phyloP scores from a whole-genome alignment of 2,329 filamentous ascomycete species.

The Alternaria gaisen region DNA sequence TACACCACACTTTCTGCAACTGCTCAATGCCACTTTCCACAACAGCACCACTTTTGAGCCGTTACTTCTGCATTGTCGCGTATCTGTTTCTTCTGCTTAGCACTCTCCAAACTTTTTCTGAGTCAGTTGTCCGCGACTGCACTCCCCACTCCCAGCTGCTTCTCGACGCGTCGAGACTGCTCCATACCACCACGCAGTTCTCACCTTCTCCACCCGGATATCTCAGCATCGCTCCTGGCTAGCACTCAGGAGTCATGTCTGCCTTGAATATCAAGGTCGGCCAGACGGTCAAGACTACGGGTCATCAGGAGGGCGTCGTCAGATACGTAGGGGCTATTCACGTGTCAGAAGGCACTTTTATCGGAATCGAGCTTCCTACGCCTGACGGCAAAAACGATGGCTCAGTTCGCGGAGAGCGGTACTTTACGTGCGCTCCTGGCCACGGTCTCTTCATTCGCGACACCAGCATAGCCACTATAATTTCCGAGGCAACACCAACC shows the following conservation, averaged over 20 bases:
- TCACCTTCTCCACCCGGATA: conserved; percentile 5
- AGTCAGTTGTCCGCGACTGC: conserved; percentile 17
- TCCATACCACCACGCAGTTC: conserved; percentile 3
- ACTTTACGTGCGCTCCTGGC: conserved; percentile 79
- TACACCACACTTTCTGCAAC: conserved; percentile 15
- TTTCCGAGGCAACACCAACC: conserved; percentile 55
- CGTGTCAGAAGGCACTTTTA: conserved; percentile 87
- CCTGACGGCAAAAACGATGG: conserved; percentile 92
- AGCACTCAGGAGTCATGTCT: conserved; percentile 30
- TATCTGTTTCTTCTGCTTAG: conserved; percentile 18
- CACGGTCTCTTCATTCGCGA: conserved; percentile 89
- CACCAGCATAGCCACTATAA: conserved; percentile 67
- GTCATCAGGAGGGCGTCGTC: conserved; percentile 79
- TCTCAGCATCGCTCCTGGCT: conserved; percentile 3
- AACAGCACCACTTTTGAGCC: conserved; percentile 7
- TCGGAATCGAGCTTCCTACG: conserved; percentile 87
- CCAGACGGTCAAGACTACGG: conserved; percentile 79
- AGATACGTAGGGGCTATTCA: conserved; percentile 81
- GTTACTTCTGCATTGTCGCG: conserved; percentile 3
- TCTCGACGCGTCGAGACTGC: conserved; percentile 25
- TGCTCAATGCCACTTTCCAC: conserved; percentile 10
- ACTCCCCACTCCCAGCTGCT: conserved; percentile 7
- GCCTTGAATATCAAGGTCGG: conserved; percentile 58
- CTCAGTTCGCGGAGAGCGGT: conserved; percentile 83
- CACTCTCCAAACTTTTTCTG: conserved; percentile 11